A percentile compares a stretch with the other conserved stretches of the same genome.
phyloP scores from a whole-genome alignment of 352 stramenopile species.

The Pythium oligandrum region DNA sequence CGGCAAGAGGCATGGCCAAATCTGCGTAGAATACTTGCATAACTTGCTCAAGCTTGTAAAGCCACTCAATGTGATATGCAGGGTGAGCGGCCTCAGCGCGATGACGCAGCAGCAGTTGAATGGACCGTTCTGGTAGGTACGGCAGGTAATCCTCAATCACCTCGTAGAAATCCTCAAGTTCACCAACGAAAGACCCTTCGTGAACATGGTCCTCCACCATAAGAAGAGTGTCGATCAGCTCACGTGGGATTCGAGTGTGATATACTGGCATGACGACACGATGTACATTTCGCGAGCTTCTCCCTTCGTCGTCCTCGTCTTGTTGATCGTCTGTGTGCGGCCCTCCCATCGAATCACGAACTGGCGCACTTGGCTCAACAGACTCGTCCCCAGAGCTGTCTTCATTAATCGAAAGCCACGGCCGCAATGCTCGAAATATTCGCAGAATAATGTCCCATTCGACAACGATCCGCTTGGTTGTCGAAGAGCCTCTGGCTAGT shows the following conservation, averaged over 20 bases:
- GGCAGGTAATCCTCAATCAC: constrained; percentile 71
- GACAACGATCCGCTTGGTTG: constrained; percentile 41
- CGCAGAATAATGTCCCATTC: constrained; percentile 86
- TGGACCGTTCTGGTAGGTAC: constrained; percentile 50
- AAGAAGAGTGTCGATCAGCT: constrained; percentile 73
- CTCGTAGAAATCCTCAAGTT: constrained; percentile 68
- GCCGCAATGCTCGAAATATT: constrained; percentile 58
- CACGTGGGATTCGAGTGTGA: constrained; percentile 66
- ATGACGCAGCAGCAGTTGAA: constrained; percentile 56
- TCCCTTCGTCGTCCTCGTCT: not conserved
- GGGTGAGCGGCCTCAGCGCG: constrained; percentile 61
- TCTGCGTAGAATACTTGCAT: constrained; percentile 71
- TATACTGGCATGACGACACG: constrained; percentile 22
- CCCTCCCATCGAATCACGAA: not conserved
- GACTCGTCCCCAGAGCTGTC: not conserved
- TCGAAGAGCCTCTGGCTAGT: not conserved
- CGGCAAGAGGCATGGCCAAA: constrained; percentile 26
- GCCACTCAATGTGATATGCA: constrained; percentile 62
- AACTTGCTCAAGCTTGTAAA: constrained; percentile 41
- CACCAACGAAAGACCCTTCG: constrained; percentile 51
- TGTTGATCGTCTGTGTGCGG: constrained; percentile 4
- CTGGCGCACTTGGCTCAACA: not conserved
- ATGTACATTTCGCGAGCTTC: not conserved
- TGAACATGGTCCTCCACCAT: constrained; percentile 72
- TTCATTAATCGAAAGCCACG: constrained; percentile 49